phyloP scores from a whole-genome alignment of 2,329 filamentous ascomycete genomes.

The Cladorrhinum sp. region DNA sequence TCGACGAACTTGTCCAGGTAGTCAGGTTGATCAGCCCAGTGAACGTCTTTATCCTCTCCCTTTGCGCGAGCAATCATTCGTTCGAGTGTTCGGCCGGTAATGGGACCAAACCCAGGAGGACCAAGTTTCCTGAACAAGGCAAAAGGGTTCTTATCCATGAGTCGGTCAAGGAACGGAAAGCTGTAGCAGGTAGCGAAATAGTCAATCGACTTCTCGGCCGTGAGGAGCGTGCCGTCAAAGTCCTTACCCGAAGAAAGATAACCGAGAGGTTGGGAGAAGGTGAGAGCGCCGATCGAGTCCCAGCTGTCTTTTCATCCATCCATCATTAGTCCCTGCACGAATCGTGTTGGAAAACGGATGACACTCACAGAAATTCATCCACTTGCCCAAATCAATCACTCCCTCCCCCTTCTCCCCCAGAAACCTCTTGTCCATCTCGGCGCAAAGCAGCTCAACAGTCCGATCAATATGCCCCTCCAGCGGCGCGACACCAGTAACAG shows the following conservation, averaged over 20 bases:
- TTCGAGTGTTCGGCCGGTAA: slow-evolving; percentile 27
- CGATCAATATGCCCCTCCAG: slow-evolving; percentile 32
- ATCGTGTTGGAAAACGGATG: neutral
- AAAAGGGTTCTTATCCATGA: slow-evolving; percentile 38
- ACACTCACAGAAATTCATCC: slow-evolving; percentile 38
- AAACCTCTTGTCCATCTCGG: slow-evolving; percentile 31
- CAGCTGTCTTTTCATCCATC: slow-evolving; percentile 28
- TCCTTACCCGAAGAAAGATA: slow-evolving; percentile 40
- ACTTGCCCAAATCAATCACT: slow-evolving; percentile 37
- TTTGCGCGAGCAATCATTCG: slow-evolving; percentile 30
- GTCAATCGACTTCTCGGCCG: slow-evolving; percentile 32
- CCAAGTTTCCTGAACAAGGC: slow-evolving; percentile 26
- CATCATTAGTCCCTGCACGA: no score
- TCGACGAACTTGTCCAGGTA: slow-evolving; percentile 43
- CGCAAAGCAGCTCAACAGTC: slow-evolving; percentile 30
- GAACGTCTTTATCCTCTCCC: slow-evolving; percentile 29
- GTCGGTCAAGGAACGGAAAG: slow-evolving; percentile 33
- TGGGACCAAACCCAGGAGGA: slow-evolving; percentile 30
- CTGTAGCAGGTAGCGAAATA: slow-evolving; percentile 30
- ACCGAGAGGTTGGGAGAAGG: slow-evolving; percentile 41
- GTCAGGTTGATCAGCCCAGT: slow-evolving; percentile 31
- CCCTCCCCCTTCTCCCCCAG: slow-evolving; percentile 14
- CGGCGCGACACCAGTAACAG: slow-evolving; percentile 23
- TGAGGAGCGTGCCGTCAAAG: slow-evolving; percentile 36
- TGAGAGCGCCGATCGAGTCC: slow-evolving; percentile 40